A percentile compares a stretch with the other conserved stretches of the same genome.
Evolutionary conservation across 306 rosid species (phyloP).

Genomic region (Coriaria nepalensis): DNA sequence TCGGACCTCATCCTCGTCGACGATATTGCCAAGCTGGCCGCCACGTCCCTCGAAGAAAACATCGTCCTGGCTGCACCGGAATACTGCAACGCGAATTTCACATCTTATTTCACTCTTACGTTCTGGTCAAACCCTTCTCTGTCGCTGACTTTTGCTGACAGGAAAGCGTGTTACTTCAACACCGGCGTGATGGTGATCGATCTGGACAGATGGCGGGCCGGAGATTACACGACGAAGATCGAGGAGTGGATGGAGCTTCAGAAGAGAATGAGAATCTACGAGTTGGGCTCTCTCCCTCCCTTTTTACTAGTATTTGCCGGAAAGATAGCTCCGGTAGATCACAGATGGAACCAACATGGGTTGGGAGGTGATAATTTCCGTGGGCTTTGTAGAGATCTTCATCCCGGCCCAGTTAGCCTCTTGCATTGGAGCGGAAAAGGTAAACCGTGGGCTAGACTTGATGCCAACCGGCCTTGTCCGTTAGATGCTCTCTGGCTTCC

Average conservation of each 20-base stretch:
- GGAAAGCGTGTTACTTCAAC: conserved; percentile 64
- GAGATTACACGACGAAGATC: conserved; percentile 44
- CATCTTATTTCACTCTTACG: conserved; percentile 46
- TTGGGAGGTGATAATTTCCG: conserved; percentile 70
- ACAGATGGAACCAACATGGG: conserved; percentile 88
- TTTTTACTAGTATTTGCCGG: conserved; percentile 75
- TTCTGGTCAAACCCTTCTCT: conserved; percentile 82
- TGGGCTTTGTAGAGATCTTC: conserved; percentile 71
- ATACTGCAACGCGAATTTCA: conserved; percentile 89
- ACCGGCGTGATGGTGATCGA: conserved; percentile 94
- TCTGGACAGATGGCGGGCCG: conserved; percentile 52
- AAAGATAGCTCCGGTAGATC: conserved; percentile 54
- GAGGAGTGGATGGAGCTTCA: conserved; percentile 93
- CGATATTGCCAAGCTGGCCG: conserved; percentile 63
- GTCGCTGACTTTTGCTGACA: conserved; percentile 39
- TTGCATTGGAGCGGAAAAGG: conserved; percentile 98
- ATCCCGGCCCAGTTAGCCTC: conserved; percentile 77
- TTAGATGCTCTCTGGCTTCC: conserved; percentile 94
- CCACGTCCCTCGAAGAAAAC: conserved; percentile 22
- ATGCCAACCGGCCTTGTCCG: conserved; percentile 75
- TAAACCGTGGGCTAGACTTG: conserved; percentile 84
- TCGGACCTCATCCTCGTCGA: conserved; percentile 81
- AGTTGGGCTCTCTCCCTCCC: conserved; percentile 71
- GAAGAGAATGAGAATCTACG: conserved; percentile 68
- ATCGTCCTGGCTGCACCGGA: conserved; percentile 68